Base-by-base conservation (phyloP, 2,329 filamentous ascomycete species). In the Amesomyces nigricolor region DNA sequence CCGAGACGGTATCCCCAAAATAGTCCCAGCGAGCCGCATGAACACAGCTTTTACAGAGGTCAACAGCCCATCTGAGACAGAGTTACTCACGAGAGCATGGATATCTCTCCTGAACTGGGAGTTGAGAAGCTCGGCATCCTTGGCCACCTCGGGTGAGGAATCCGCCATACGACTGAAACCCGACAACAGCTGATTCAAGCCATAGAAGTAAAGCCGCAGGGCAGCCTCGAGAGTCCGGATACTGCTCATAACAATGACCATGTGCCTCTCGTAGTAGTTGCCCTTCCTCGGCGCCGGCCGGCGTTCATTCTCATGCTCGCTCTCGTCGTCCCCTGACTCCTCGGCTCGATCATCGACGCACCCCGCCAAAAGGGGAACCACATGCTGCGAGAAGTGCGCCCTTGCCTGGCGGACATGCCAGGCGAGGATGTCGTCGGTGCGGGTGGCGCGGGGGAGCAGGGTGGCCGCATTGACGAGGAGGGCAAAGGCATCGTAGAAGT, bases 71-170 rank as follows among this genome's bases (percentile, higher is more conserved):
- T 72, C 72, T 2, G 78, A 79, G 56, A 83, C 75, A 9, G 83
- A 84, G 66, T 86, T 86, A 44, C 80, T 78, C 59, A 88, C 78
- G 19, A 87, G 74, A 19, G 84, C 82, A 63, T 86, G 78, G 10
- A 88, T 68, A 59, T 88, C 84, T 47, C 78, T 72, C 14, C 73
- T 74, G 63, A 89, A 87, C 54, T 65, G 65, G 3, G 58, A 46
- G 13, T 64, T 59, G 5, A 78, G 79, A 51, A 65, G 66, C 7
- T 76, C 69, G 39, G 72, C 72, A 32, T 67, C 66, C 45, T 69
- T 67, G 52, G 70, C 73, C 26, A 66, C 62, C 32, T 65, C 67
- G 44, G 42, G 61, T 54, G 14, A 47, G 16, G 32, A 48, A 14
- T 56, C 56, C 19, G 52, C 55, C 9, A 60, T 48, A 3, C 69